These are phyloP conservation scores for Sisymbrium irio DNA, from an alignment of 345 rosid genomes.

Conservation along the genomic window DNA sequence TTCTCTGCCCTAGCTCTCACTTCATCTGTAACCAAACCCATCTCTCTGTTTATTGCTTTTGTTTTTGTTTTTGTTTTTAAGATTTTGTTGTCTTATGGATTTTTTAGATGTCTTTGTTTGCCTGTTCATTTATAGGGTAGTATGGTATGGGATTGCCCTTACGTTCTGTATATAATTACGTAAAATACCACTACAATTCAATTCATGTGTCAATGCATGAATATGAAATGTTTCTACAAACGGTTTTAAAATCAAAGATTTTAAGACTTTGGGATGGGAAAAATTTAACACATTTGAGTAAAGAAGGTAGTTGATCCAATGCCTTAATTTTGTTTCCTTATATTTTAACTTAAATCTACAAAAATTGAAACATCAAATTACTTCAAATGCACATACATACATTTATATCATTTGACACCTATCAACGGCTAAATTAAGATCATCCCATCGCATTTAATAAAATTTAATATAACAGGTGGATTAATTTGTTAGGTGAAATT, in stretches of 20 bases:
- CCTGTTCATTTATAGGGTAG: conserved; percentile 22
- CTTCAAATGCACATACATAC: neutral
- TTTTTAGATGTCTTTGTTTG: neutral
- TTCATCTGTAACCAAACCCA: conserved; percentile 71
- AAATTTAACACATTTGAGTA: neutral
- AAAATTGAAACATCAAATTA: neutral
- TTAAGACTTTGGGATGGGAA: conserved; percentile 11
- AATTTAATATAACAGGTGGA: neutral
- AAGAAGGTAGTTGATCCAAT: conserved; percentile 22
- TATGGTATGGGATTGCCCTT: conserved; percentile 7
- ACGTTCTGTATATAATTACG: neutral
- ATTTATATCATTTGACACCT: neutral
- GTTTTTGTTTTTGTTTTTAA: neutral
- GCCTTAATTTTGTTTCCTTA: neutral
- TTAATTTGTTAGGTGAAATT: neutral
- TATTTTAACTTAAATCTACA: neutral
- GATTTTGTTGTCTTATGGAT: conserved; percentile 17
- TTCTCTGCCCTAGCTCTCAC: conserved; percentile 75
- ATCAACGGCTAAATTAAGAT: neutral
- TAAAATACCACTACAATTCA: conserved; percentile 15
- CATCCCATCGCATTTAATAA: neutral
- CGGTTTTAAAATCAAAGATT: conserved; percentile 14
- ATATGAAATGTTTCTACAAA: conserved; percentile 7
- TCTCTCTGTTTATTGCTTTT: conserved; percentile 5
- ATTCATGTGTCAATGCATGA: neutral